These are phyloP conservation scores for Cunninghamia lanceolata DNA, from an alignment of 75 land plant genomes.

Conservation along the genomic window DNA sequence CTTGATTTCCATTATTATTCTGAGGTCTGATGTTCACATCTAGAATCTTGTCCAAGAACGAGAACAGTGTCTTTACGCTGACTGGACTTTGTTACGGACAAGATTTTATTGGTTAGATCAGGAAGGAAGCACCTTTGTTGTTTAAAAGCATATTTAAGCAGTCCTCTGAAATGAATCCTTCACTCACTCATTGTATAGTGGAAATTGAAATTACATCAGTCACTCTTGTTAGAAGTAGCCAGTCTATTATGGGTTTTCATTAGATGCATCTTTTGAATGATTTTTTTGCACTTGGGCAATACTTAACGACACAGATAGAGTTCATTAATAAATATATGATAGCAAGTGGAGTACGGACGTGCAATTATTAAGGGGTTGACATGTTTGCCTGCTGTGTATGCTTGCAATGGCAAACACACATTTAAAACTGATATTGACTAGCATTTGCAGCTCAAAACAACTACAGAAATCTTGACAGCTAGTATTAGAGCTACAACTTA, in stretches of 20 bases:
- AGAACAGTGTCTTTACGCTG: neutral
- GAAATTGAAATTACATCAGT: neutral
- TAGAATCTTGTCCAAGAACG: neutral
- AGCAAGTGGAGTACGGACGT: neutral
- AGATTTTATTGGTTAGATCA: neutral
- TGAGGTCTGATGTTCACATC: neutral
- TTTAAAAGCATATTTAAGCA: neutral
- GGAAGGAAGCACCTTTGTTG: neutral
- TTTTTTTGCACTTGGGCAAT: neutral
- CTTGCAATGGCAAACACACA: neutral
- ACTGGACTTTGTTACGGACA: neutral
- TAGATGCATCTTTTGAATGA: neutral
- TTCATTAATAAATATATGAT: neutral
- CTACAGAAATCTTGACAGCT: neutral
- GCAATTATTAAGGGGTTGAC: neutral
- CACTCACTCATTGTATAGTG: too few species aligned
- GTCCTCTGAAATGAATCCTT: neutral
- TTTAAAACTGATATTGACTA: neutral
- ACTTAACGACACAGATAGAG: neutral
- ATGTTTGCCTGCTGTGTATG: neutral
- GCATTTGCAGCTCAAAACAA: neutral
- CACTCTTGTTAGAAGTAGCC: neutral
- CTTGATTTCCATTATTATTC: neutral
- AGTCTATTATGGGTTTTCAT: neutral
- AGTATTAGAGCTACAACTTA: neutral